Evolutionary conservation across 2,329 filamentous ascomycete genomes (phyloP), one percentile per base, ranked within the genome.

Genomic region (Exophiala dermatitidis): DNA sequence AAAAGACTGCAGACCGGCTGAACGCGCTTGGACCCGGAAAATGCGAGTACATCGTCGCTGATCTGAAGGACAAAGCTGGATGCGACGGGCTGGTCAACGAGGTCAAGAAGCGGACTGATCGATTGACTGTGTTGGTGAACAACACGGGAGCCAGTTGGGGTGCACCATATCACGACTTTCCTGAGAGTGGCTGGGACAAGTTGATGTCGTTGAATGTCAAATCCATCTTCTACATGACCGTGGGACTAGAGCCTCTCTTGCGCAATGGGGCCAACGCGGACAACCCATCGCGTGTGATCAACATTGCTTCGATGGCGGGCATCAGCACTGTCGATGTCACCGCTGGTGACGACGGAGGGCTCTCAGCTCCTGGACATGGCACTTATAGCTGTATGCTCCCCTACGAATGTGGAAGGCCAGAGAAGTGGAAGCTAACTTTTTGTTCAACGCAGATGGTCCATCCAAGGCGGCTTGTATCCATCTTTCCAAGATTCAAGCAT

Each of bases 111-210:
- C 68, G 70, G 6, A 65, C 65, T 2, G 68, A 69, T 36, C 61
- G 66, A 8, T 50, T 78, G 66, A 77, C 65, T 60, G 72, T 78
- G 28, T 66, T 78, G 19, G 68, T 79, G 48, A 78, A 79, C 62
- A 56, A 56, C 37, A 75, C 75, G 5, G 76, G 76, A 10, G 77
- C 73, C 5, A 76, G 75, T 48, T 79, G 76, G 73, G 78, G 77
- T 6, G 78, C 74, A 29, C 74, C 77, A 30, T 81, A 80, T 63
- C 76, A 79, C 55, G 72, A 80, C 64, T 81, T 79, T 60, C 77
- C 77, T 0, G 77, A 79, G 57, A 69, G 72, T 44, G 79, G 75
- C 38, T 82, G 78, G 76, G 78, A 79, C 58, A 77, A 80, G 58
- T 69, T 81, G 26, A 76, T 79, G 60, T 74, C 73, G 6, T 66